Conservation (phyloP, 108 stramenopile species). For the Nitzschia palea region DNA sequence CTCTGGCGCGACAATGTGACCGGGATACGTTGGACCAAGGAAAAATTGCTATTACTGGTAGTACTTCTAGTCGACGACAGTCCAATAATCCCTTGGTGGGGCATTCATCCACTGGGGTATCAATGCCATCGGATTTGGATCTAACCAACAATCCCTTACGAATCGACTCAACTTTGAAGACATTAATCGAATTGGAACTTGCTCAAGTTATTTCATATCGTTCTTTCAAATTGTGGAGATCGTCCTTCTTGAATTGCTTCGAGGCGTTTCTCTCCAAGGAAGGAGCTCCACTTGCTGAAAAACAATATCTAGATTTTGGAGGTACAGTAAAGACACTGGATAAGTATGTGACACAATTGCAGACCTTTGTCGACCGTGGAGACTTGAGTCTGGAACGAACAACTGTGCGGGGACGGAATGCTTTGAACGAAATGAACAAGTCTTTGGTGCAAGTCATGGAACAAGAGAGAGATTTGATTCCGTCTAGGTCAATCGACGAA, state of each 20-base stretch:
- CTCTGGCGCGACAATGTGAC: too few species aligned
- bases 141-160: background rate
- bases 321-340: background rate
- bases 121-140: too few species aligned
- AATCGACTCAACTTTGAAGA: background rate
- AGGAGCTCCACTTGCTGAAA: background rate
- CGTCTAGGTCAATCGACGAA: constrained; percentile 14
- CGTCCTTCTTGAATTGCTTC: constrained; percentile 5
- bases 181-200: background rate
- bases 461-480: constrained; percentile 6
- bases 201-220: background rate
- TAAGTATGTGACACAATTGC: background rate
- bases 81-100: too few species aligned
- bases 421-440: constrained; percentile 21
- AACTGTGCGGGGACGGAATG: constrained; percentile 4
- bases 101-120: too few species aligned
- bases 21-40: too few species aligned
- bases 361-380: background rate
- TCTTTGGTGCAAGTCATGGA: background rate
- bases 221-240: constrained; percentile 10
- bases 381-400: constrained; percentile 14
- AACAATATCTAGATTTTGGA: background rate
- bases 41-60: too few species aligned
- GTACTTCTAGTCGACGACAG: too few species aligned
- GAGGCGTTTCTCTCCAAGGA: constrained; percentile 10